Percentiles rank a stretch among this genome's conserved stretches.
phyloP scores from a whole-genome alignment of 1,139 yeast genomes.

The Taphrina flavorubra region DNA sequence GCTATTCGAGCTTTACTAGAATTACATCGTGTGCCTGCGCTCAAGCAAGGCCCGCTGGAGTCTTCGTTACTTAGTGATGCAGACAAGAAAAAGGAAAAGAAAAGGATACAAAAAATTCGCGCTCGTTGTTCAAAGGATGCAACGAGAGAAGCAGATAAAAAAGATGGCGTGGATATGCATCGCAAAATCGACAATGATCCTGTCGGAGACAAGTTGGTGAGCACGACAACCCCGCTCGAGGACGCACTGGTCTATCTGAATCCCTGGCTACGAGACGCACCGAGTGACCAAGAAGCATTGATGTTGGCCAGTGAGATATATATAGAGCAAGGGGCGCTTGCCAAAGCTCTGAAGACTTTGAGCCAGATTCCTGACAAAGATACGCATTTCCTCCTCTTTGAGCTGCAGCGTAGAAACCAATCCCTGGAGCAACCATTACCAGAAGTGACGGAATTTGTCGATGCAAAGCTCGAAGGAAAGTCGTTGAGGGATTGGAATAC shows the following conservation, averaged over 20 bases:
- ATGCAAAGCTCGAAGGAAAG: not conserved
- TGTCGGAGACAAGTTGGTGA: conserved; percentile 54
- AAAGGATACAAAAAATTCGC: conserved; percentile 47
- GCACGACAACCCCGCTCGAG: conserved; percentile 54
- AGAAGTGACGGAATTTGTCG: not conserved
- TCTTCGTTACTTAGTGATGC: conserved; percentile 46
- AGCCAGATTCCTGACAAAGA: not conserved
- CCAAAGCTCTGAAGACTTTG: not conserved
- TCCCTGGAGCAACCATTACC: not conserved
- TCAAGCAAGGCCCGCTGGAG: conserved; percentile 39
- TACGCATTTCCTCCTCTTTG: not conserved
- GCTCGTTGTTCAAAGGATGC: conserved; percentile 47
- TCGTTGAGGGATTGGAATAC: conserved; percentile 6
- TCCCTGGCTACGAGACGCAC: conserved; percentile 51
- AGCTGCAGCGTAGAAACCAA: not conserved
- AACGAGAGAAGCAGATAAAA: conserved; percentile 46
- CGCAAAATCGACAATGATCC: conserved; percentile 55
- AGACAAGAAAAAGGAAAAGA: conserved; percentile 54
- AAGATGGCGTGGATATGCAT: conserved; percentile 46
- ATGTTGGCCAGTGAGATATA: conserved; percentile 47
- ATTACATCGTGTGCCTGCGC: conserved; percentile 50
- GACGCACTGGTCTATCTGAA: conserved; percentile 54
- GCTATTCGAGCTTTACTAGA: conserved; percentile 66
- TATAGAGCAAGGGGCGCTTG: conserved; percentile 14
- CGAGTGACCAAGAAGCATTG: conserved; percentile 52